A percentile compares a stretch with the other conserved stretches of the same genome.
Evolutionary conservation across 768 basidiomycete genomes (phyloP).

Genomic region (Kondoa subrosea): DNA sequence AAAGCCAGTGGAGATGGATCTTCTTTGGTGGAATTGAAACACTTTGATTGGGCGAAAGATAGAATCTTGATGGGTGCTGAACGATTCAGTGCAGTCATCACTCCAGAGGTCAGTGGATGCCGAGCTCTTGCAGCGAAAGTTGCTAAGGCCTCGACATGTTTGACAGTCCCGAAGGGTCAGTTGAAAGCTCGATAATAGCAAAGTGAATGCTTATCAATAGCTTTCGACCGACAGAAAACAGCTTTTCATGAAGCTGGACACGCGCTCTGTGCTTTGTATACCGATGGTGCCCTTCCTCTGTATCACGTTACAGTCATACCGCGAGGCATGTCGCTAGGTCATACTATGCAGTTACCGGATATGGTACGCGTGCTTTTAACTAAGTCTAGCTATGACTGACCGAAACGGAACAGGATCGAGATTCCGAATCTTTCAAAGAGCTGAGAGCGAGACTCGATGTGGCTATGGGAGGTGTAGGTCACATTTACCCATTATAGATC

Average conservation of each 20-base stretch:
- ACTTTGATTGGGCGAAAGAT: slow-evolving; percentile 98
- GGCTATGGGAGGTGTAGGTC: slow-evolving; percentile 18
- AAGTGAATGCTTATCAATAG: neutral
- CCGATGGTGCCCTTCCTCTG: slow-evolving; percentile 74
- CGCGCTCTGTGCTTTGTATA: slow-evolving; percentile 46
- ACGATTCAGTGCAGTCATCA: slow-evolving; percentile 72
- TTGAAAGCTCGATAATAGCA: no score
- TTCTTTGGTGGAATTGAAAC: slow-evolving; percentile 51
- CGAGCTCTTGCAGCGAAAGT: neutral
- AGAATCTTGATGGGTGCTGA: slow-evolving; percentile 88
- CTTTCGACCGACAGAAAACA: slow-evolving; percentile 38
- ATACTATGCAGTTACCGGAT: slow-evolving; percentile 37
- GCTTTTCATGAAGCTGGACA: slow-evolving; percentile 71
- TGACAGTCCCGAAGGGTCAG: neutral
- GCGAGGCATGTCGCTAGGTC: slow-evolving; percentile 78
- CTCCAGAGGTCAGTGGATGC: slow-evolving; percentile 44
- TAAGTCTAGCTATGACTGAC: neutral
- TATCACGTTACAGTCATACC: slow-evolving; percentile 97
- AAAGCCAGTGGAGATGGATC: slow-evolving; percentile 76
- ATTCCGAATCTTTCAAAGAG: slow-evolving; percentile 29
- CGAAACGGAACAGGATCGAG: neutral
- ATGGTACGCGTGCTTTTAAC: slow-evolving; percentile 26
- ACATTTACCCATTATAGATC: slow-evolving; percentile 43
- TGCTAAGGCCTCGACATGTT: neutral
- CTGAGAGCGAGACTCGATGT: slow-evolving; percentile 31